Evolutionary conservation across 345 rosid species (phyloP).

Genomic region (Chamaenerion angustifolium): DNA sequence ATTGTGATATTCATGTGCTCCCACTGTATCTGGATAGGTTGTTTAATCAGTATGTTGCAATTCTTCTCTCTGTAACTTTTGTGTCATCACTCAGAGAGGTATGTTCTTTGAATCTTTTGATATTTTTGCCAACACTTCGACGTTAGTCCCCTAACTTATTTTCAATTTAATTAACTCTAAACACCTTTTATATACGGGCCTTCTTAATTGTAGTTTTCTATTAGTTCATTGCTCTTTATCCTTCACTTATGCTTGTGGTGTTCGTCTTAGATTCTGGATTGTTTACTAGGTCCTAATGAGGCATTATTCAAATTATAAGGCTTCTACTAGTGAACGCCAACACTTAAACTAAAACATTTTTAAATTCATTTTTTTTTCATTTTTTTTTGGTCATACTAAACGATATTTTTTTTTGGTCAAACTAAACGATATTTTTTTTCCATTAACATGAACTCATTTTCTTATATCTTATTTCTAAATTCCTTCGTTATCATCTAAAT

Average conservation of each 20-base stretch:
- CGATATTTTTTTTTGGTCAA: too few relatives aligned
- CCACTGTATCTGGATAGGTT: slow-evolving; percentile 85
- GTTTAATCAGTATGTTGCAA: slow-evolving; percentile 85
- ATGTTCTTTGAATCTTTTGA: slow-evolving; percentile 2
- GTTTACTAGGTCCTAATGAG: too few relatives aligned
- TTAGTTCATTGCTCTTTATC: too few relatives aligned
- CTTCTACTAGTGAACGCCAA: slow-evolving; percentile 60
- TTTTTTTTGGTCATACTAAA: too few relatives aligned
- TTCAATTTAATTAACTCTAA: background rate
- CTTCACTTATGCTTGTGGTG: too few relatives aligned
- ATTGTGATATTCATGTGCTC: slow-evolving; percentile 49
- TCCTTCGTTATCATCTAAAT: background rate
- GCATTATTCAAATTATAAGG: slow-evolving; percentile 29
- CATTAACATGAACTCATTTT: too few relatives aligned
- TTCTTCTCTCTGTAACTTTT: slow-evolving; percentile 78
- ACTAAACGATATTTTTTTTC: too few relatives aligned
- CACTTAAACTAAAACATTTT: too few relatives aligned
- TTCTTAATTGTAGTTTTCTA: too few relatives aligned
- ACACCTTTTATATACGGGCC: background rate
- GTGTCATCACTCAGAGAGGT: slow-evolving; percentile 92
- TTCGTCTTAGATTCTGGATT: too few relatives aligned
- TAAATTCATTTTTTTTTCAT: too few relatives aligned
- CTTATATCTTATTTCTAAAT: too few relatives aligned
- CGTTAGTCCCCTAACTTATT: background rate
- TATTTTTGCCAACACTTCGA: background rate